Percentiles rank a stretch among this genome's conserved stretches.
These are phyloP conservation scores for Canavalia gladiata DNA, from an alignment of 306 rosid species.

Conservation along the genomic window DNA sequence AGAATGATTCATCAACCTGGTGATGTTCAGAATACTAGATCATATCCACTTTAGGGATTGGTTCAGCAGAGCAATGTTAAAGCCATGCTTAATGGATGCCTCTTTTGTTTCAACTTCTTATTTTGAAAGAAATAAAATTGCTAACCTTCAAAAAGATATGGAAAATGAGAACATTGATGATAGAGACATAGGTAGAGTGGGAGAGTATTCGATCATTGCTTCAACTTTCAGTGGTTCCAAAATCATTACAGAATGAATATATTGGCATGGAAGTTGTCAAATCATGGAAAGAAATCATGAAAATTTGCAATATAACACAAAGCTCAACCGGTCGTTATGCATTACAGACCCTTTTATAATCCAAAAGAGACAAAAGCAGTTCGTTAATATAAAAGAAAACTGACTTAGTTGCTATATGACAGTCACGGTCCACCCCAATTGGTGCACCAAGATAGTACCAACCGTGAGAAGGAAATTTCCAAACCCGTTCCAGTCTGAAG, in stretches of 20 bases:
- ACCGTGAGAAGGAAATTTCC: too few species aligned
- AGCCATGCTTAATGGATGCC: constrained; percentile 61
- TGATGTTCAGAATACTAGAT: constrained; percentile 59
- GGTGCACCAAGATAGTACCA: too few species aligned
- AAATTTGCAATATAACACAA: too few species aligned
- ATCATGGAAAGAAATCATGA: constrained; percentile 76
- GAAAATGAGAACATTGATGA: constrained; percentile 55
- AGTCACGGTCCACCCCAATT: too few species aligned
- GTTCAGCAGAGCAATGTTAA: constrained; percentile 70
- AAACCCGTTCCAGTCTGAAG: too few species aligned
- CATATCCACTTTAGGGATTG: constrained; percentile 74
- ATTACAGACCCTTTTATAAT: too few species aligned
- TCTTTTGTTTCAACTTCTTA: constrained; percentile 75
- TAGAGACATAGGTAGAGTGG: constrained; percentile 85
- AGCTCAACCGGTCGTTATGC: too few species aligned
- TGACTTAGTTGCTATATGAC: too few species aligned
- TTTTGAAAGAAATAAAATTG: constrained; percentile 84
- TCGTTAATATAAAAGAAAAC: too few species aligned
- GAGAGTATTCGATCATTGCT: constrained; percentile 86
- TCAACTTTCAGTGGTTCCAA: constrained; percentile 84
- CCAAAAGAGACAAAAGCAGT: too few species aligned
- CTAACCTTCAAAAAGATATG: constrained; percentile 67
- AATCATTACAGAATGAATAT: constrained; percentile 69
- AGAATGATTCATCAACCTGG: constrained; percentile 71
- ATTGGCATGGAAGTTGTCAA: constrained; percentile 87